A percentile compares a stretch with the other conserved stretches of the same genome.
Conservation (phyloP, 768 basidiomycete genomes). For the Candolleomyces eurysporus region DNA sequence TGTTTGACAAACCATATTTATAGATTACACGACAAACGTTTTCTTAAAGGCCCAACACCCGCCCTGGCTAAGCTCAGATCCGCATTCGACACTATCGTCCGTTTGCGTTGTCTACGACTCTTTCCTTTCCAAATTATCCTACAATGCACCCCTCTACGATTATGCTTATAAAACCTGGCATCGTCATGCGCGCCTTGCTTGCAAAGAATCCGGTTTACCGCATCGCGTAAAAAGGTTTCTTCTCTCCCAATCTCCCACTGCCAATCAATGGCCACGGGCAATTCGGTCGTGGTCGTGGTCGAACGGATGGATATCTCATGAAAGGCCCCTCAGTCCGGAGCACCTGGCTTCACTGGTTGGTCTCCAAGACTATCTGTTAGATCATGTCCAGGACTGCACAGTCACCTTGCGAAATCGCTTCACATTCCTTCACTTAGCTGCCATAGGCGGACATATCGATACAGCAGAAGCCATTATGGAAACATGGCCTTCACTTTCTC, state of each 20-base stretch:
- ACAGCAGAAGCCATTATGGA: not conserved
- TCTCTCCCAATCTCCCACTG: not conserved
- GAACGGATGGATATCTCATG: not conserved
- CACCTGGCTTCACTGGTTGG: not conserved
- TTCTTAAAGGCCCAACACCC: not conserved
- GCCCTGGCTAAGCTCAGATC: not conserved
- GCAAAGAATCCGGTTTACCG: not conserved
- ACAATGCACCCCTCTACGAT: not conserved
- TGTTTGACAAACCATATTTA: not conserved
- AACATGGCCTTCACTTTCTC: not conserved
- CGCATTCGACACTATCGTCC: not conserved
- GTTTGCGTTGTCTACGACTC: not conserved
- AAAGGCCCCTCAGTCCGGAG: not conserved
- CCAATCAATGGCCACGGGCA: no score
- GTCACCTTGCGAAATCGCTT: not conserved
- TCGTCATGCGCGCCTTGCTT: not conserved
- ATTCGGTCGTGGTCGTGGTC: not conserved
- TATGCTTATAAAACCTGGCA: not conserved
- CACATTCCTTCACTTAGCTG: not conserved
- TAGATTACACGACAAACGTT: constrained; percentile 3
- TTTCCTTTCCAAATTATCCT: no score
- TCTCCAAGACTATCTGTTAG: not conserved
- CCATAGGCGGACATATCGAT: not conserved
- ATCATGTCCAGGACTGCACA: not conserved
- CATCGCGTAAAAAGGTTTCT: not conserved